Percentiles rank a stretch among this genome's conserved stretches.
These are phyloP conservation scores for Vitis hybrid DNA, from an alignment of 177 flowering plant species.

Conservation along the genomic window DNA sequence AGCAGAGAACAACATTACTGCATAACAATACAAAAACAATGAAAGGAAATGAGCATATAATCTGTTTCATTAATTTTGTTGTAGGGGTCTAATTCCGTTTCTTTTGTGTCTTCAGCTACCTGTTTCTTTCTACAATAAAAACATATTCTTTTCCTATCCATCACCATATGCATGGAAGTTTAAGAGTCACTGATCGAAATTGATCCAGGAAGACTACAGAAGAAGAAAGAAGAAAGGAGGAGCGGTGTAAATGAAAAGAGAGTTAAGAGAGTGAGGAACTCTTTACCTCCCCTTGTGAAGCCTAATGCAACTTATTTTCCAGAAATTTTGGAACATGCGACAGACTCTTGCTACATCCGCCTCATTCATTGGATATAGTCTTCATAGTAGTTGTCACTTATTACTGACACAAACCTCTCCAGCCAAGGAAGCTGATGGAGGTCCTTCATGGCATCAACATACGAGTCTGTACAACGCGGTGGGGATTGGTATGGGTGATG, in stretches of 20 bases:
- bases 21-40: too few relatives aligned
- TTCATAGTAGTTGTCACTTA: constrained; percentile 86
- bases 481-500: constrained; percentile 72
- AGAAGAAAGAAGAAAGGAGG: neutral
- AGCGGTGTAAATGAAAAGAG: neutral
- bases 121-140: too few relatives aligned
- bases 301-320: constrained; percentile 7
- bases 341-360: neutral
- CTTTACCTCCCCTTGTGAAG: constrained; percentile 10
- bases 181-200: too few relatives aligned
- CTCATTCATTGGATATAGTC: constrained; percentile 58
- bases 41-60: too few relatives aligned
- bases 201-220: too few relatives aligned
- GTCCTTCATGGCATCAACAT: constrained; percentile 84
- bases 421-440: constrained; percentile 99
- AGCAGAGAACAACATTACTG: too few relatives aligned
- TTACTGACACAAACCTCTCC: constrained; percentile 92
- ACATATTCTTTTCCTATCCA: too few relatives aligned
- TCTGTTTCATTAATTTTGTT: too few relatives aligned
- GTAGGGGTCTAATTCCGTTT: too few relatives aligned
- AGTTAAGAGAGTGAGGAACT: constrained; percentile 17
- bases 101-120: too few relatives aligned
- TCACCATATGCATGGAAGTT: too few relatives aligned
- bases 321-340: neutral
- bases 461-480: constrained; percentile 79